Percentiles rank a stretch among this genome's conserved stretches.
Evolutionary conservation across 1,139 yeast genomes (phyloP).

Genomic region (Saccharomyces hybrid): DNA sequence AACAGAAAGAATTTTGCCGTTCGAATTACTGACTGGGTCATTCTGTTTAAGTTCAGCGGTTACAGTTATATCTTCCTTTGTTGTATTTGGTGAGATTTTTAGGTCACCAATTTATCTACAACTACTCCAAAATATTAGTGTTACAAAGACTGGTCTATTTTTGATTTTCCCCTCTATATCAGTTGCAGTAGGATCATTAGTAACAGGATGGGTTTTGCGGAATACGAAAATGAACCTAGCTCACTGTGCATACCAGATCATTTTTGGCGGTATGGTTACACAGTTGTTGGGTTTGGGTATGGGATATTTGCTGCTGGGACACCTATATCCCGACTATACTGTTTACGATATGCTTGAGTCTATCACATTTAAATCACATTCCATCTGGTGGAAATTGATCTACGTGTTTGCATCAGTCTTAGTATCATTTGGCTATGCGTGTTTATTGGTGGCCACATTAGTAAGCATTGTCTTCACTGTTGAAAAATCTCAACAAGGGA

Average conservation of each 20-base stretch:
- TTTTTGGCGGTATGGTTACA: conserved; percentile 16
- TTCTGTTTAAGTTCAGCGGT: conserved; percentile 27
- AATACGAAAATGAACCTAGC: conserved; percentile 24
- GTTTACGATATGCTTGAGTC: neutral
- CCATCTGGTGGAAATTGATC: conserved; percentile 23
- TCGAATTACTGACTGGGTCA: conserved; percentile 25
- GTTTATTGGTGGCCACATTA: conserved; percentile 28
- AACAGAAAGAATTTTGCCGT: conserved; percentile 29
- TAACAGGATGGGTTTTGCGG: conserved; percentile 44
- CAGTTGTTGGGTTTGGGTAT: conserved; percentile 23
- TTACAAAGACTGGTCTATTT: conserved; percentile 47
- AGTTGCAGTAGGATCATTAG: conserved; percentile 52
- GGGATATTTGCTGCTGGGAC: conserved; percentile 15
- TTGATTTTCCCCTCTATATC: conserved; percentile 41
- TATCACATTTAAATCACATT: conserved; percentile 10
- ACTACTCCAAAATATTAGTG: conserved; percentile 42
- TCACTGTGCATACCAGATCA: conserved; percentile 24
- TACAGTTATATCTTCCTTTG: conserved; percentile 27
- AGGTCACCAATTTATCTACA: conserved; percentile 49
- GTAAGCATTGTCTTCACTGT: conserved; percentile 31
- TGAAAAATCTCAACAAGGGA: conserved; percentile 31
- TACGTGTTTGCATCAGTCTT: conserved; percentile 19
- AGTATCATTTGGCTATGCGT: conserved; percentile 27
- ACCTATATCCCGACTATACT: conserved; percentile 16
- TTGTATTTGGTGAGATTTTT: conserved; percentile 36